Conservation (phyloP, 2,329 filamentous ascomycete genomes). For the Westerdykella ornata region DNA sequence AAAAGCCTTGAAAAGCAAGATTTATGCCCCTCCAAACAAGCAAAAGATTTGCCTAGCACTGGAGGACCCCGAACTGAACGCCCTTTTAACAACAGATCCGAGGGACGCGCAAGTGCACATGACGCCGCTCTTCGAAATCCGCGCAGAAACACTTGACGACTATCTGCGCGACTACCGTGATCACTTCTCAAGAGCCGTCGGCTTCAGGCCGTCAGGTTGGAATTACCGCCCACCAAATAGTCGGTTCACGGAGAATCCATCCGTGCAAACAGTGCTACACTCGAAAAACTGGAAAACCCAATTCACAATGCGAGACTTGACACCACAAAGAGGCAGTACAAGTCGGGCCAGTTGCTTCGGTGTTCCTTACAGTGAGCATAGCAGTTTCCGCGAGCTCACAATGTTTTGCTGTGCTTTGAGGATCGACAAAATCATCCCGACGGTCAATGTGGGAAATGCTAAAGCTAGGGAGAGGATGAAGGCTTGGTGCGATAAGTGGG, state of each 20-base stretch:
- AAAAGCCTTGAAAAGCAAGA: slow-evolving; percentile 75
- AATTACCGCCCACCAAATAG: slow-evolving; percentile 71
- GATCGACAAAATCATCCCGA: slow-evolving; percentile 87
- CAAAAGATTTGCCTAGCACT: slow-evolving; percentile 77
- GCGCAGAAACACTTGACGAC: slow-evolving; percentile 81
- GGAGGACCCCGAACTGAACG: slow-evolving; percentile 73
- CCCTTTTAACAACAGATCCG: slow-evolving; percentile 72
- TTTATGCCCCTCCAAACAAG: slow-evolving; percentile 78
- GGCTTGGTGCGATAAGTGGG: slow-evolving; percentile 59
- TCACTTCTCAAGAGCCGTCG: slow-evolving; percentile 78
- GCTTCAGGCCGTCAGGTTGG: slow-evolving; percentile 91
- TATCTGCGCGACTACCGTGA: slow-evolving; percentile 76
- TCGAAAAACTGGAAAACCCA: slow-evolving; percentile 66
- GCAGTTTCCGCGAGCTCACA: slow-evolving; percentile 86
- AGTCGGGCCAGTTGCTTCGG: slow-evolving; percentile 80
- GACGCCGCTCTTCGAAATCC: slow-evolving; percentile 92
- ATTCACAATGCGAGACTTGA: slow-evolving; percentile 65
- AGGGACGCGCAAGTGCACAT: slow-evolving; percentile 91
- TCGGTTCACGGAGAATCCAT: slow-evolving; percentile 55
- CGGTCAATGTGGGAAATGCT: slow-evolving; percentile 72
- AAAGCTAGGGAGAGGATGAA: slow-evolving; percentile 62
- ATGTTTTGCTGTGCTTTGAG: slow-evolving; percentile 84
- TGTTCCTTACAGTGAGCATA: slow-evolving; percentile 94
- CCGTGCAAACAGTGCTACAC: slow-evolving; percentile 59
- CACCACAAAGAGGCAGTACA: slow-evolving; percentile 76